Evolutionary conservation across 2,329 filamentous ascomycete species (phyloP).

Genomic region (Calcarisporium arbuscula): DNA sequence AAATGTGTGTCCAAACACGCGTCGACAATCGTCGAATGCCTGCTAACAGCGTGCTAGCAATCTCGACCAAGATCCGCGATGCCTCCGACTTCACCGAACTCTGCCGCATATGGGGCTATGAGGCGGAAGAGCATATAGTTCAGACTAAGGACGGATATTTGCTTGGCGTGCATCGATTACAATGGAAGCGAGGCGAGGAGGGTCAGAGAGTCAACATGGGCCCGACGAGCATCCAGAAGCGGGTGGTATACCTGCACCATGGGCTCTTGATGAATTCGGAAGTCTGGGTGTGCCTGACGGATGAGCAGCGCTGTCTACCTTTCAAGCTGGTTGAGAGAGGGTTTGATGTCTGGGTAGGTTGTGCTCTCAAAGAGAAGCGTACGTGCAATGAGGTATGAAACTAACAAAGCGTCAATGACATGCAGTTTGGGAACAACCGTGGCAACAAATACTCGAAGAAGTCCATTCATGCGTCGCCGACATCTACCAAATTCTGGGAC

Average conservation of each 20-base stretch:
- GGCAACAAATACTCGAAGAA: conserved; percentile 99
- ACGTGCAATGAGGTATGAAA: background rate
- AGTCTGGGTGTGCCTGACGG: conserved; percentile 92
- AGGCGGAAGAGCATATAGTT: conserved; percentile 91
- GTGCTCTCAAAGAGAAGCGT: too few relatives aligned
- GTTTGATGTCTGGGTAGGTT: conserved; percentile 86
- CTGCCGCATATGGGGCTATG: conserved; percentile 86
- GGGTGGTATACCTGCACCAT: conserved; percentile 90
- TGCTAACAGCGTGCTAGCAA: conserved; percentile 32
- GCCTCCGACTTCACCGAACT: conserved; percentile 90
- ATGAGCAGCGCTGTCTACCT: conserved; percentile 77
- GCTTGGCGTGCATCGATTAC: conserved; percentile 80
- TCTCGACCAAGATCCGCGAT: conserved; percentile 73
- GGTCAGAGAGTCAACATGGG: conserved; percentile 70
- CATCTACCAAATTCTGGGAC: conserved; percentile 79
- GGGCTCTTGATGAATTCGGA: conserved; percentile 98
- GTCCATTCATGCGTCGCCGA: conserved; percentile 68
- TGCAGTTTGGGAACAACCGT: conserved; percentile 85
- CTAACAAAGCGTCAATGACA: conserved; percentile 21
- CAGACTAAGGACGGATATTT: conserved; percentile 93
- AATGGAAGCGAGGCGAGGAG: conserved; percentile 77
- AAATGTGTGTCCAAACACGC: conserved; percentile 50
- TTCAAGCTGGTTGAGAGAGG: conserved; percentile 85
- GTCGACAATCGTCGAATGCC: conserved; percentile 32
- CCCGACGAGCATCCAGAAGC: conserved; percentile 63